These are phyloP conservation scores for Eucalyptus leucophloia DNA, from an alignment of 345 rosid species.

Conservation along the genomic window DNA sequence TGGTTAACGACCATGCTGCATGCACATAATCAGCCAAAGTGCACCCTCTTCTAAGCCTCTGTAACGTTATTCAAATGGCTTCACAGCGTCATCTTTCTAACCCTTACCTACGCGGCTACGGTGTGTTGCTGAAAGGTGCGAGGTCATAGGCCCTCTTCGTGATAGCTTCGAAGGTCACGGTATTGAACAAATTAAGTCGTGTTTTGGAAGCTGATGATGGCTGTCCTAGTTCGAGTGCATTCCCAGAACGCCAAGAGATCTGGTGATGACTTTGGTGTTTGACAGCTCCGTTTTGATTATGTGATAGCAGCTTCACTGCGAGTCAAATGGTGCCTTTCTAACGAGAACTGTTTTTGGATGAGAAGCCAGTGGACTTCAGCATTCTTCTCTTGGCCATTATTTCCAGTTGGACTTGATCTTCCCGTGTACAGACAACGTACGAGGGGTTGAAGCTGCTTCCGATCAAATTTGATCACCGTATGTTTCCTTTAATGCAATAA, in stretches of 20 bases:
- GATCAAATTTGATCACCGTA: background rate
- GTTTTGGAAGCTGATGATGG: background rate
- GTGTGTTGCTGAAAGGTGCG: background rate
- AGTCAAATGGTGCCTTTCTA: background rate
- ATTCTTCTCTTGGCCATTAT: background rate
- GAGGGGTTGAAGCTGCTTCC: background rate
- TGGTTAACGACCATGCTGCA: background rate
- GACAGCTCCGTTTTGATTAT: background rate
- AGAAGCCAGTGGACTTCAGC: background rate
- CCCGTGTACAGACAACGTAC: background rate
- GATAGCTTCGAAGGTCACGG: background rate
- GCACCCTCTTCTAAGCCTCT: background rate
- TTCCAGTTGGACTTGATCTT: background rate
- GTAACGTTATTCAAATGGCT: background rate
- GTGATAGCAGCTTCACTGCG: background rate
- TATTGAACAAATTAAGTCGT: background rate
- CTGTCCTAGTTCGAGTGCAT: background rate
- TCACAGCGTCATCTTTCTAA: background rate
- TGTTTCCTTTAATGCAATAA: background rate
- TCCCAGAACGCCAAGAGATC: background rate
- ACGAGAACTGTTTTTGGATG: background rate
- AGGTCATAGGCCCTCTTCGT: background rate
- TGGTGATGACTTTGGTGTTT: background rate
- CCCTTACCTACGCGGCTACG: too few species aligned
- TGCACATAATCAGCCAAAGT: background rate